Percentiles rank a stretch among this genome's conserved stretches.
phyloP scores from a whole-genome alignment of 495 filamentous ascomycete species.

The Astrothelium subdiscretum region DNA sequence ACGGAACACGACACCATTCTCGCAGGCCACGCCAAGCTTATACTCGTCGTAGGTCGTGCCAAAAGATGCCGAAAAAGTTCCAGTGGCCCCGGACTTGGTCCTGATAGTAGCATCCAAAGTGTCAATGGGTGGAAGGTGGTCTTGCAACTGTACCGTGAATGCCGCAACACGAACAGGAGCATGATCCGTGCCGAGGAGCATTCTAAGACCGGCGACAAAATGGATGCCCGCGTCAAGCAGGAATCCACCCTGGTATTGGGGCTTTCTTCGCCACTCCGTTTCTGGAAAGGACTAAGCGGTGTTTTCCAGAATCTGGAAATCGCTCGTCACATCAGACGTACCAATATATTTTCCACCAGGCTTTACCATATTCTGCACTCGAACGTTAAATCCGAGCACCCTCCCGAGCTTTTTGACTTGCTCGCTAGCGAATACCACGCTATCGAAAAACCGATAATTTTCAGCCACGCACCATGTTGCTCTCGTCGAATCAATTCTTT shows the following conservation, averaged over 20 bases:
- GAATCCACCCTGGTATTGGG: conserved; percentile 66
- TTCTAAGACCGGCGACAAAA: conserved; percentile 49
- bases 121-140: conserved; percentile 62
- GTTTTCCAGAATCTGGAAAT: not conserved
- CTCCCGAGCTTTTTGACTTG: conserved; percentile 50
- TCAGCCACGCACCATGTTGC: conserved; percentile 58
- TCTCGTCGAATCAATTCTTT: conserved; percentile 35
- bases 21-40: conserved; percentile 41
- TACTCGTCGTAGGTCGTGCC: conserved; percentile 49
- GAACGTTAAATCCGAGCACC: conserved; percentile 51
- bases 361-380: conserved; percentile 42
- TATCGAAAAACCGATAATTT: conserved; percentile 58
- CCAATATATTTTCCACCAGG: conserved; percentile 46
- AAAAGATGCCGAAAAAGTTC: conserved; percentile 49
- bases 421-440: conserved; percentile 44
- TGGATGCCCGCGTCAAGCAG: conserved; percentile 70
- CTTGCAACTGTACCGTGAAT: conserved; percentile 45
- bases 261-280: conserved; percentile 64
- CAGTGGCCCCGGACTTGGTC: conserved; percentile 50
- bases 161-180: conserved; percentile 40
- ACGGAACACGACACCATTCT: conserved; percentile 34
- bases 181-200: conserved; percentile 46
- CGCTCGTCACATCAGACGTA: conserved; percentile 19
- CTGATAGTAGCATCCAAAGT: conserved; percentile 54
- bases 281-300: conserved; percentile 21